phyloP scores from a whole-genome alignment of 352 stramenopile genomes.

The Globisporangium mamillatum region DNA sequence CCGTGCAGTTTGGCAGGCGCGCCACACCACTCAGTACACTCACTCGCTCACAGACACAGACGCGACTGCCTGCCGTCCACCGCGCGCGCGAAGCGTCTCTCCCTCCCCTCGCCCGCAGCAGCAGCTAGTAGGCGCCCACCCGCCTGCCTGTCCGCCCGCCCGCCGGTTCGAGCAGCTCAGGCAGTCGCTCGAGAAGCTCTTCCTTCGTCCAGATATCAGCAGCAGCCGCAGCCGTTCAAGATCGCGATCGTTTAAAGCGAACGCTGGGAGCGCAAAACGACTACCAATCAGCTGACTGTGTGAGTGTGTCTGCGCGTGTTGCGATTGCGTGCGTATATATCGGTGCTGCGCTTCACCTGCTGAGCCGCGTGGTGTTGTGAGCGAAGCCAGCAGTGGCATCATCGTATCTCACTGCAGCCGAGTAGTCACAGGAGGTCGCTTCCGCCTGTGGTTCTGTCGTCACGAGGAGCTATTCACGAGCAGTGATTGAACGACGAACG shows the following conservation, averaged over 20 bases:
- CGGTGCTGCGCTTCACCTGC: neutral
- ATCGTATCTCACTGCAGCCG: neutral
- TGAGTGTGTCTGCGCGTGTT: neutral
- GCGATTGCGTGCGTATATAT: neutral
- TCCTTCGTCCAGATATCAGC: neutral
- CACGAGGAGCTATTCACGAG: neutral
- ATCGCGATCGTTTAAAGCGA: neutral
- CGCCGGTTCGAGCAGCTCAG: neutral
- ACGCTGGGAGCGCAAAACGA: neutral
- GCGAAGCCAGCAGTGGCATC: neutral
- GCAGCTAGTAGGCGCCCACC: neutral
- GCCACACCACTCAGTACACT: neutral
- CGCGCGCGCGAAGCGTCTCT: slow-evolving; percentile 7
- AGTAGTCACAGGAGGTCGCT: neutral
- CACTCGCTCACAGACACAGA: neutral
- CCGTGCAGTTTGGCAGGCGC: neutral
- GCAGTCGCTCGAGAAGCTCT: slow-evolving; percentile 4
- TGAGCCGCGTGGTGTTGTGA: neutral
- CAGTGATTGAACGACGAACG: neutral
- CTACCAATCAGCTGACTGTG: neutral
- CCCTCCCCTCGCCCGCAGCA: neutral
- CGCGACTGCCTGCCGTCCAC: neutral
- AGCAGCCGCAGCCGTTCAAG: neutral
- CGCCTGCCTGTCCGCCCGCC: neutral
- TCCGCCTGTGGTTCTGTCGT: neutral